Percentiles rank a stretch among this genome's conserved stretches.
Conservation (phyloP, 352 stramenopile genomes). For the Globisporangium emineosum region DNA sequence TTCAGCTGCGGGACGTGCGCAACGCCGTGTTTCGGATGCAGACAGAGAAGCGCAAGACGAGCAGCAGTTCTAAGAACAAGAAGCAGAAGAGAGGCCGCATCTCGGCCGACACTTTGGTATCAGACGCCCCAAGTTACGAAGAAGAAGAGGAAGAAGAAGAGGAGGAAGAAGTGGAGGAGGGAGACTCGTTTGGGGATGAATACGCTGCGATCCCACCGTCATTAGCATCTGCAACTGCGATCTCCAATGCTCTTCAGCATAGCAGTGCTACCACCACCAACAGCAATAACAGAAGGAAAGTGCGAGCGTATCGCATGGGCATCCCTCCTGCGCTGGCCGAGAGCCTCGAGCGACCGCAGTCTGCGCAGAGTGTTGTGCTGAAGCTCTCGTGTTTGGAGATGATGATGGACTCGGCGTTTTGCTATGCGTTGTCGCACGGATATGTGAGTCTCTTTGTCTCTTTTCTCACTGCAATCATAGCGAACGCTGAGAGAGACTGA, state of each 20-base stretch:
- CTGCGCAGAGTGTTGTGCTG: not conserved
- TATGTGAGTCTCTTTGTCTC: not conserved
- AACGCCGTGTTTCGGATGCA: not conserved
- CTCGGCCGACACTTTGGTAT: not conserved
- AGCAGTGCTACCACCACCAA: no score
- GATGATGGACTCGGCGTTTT: constrained; percentile 2
- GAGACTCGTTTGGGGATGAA: not conserved
- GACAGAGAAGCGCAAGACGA: not conserved
- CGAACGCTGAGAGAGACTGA: no score
- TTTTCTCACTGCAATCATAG: no score
- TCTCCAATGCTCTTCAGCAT: not conserved
- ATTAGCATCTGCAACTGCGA: not conserved
- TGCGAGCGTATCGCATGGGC: not conserved
- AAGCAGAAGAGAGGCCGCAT: not conserved
- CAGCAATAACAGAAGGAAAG: not conserved
- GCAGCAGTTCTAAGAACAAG: no score
- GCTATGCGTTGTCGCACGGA: constrained; percentile 1
- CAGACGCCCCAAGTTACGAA: not conserved
- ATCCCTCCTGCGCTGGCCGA: not conserved
- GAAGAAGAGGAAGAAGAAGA: not conserved
- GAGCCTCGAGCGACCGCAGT: not conserved
- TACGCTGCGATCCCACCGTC: no score
- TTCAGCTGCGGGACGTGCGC: not conserved
- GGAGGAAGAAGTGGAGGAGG: no score
- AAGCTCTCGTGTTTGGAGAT: constrained; percentile 3